Conservation (phyloP, 805 yeast genomes). For the Kodamaea kaohsiungensis region DNA sequence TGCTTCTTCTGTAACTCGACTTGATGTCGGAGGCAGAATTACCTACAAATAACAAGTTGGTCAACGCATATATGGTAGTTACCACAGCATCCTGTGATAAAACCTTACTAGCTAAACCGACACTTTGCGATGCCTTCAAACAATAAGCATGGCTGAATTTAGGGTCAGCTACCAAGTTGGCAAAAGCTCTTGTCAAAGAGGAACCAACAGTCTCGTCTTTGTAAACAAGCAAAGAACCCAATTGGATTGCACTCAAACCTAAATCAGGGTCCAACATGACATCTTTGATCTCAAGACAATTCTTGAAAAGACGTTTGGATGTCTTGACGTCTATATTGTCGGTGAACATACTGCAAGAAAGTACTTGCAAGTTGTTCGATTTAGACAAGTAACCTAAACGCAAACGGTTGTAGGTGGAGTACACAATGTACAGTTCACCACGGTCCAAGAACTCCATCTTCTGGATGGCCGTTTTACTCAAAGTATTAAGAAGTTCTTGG, state of each 20-base stretch:
- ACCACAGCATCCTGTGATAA: slow-evolving; percentile 81
- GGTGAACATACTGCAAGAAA: slow-evolving; percentile 54
- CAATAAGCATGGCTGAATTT: slow-evolving; percentile 50
- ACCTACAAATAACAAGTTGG: slow-evolving; percentile 66
- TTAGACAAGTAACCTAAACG: slow-evolving; percentile 56
- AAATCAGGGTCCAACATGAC: slow-evolving; percentile 55
- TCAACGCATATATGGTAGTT: slow-evolving; percentile 79
- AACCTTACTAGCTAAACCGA: slow-evolving; percentile 66
- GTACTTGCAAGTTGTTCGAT: slow-evolving; percentile 56
- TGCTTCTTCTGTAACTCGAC: slow-evolving; percentile 7
- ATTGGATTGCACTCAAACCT: slow-evolving; percentile 51
- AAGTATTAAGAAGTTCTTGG: slow-evolving; percentile 16
- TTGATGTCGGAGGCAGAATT: slow-evolving; percentile 18
- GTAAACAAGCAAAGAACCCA: slow-evolving; percentile 56
- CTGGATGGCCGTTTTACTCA: slow-evolving; percentile 36
- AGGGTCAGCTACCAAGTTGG: slow-evolving; percentile 58
- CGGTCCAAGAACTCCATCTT: slow-evolving; percentile 53
- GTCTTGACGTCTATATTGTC: slow-evolving; percentile 46
- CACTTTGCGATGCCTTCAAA: slow-evolving; percentile 50
- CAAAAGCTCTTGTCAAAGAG: slow-evolving; percentile 43
- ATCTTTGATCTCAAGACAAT: slow-evolving; percentile 52
- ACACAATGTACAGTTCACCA: slow-evolving; percentile 56
- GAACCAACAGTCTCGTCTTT: slow-evolving; percentile 41
- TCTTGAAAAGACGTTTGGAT: slow-evolving; percentile 48
- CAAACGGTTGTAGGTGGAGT: slow-evolving; percentile 50